Evolutionary conservation across 2,329 filamentous ascomycete genomes (phyloP), one percentile per base, ranked within the genome.

Genomic region (Neopestalotiopsis rosae): DNA sequence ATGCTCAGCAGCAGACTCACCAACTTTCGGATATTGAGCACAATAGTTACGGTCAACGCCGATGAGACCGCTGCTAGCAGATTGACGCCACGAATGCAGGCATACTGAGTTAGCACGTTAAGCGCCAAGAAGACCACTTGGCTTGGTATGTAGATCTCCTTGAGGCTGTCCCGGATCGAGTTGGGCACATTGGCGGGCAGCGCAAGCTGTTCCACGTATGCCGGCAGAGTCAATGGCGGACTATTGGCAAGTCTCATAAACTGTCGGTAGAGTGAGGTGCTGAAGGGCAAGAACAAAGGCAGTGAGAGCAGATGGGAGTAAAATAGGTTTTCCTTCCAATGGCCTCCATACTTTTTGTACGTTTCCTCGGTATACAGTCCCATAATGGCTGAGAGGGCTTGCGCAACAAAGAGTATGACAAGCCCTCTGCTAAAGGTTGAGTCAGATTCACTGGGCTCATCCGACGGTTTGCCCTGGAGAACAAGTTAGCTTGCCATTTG

Each of bases 281-380:
- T 79, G 72, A 95, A 92, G 3, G 91, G 92, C 2, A 92, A 75
- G 76, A 95, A 96, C 28, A 96, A 85, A 0, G 93, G 92, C 58
- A 96, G 82, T 0, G 92, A 93, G 28, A 95, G 85, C 7, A 94
- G 79, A 73, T 92, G 90, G 1, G 93, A 97, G 83, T 98, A 99
- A 83, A 99, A 98, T 13, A 99, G 87, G 73, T 97, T 97, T 80
- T 98, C 96, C 74, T 92, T 92, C 94, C 96, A 98, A 79, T 96
- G 92, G 38, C 93, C 92, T 5, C 95, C 94, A 79, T 97, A 94
- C 68, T 87, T 88, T 69, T 88, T 88, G 82, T 98, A 99, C 0
- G 95, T 94, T 73, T 94, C 90, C 79, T 99, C 95, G 0, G 95
- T 95, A 79, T 97, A 98, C 38, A 98, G 88, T 4, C 96, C 96